phyloP scores from a whole-genome alignment of 768 basidiomycete species.

The Podaxis rugospora region DNA sequence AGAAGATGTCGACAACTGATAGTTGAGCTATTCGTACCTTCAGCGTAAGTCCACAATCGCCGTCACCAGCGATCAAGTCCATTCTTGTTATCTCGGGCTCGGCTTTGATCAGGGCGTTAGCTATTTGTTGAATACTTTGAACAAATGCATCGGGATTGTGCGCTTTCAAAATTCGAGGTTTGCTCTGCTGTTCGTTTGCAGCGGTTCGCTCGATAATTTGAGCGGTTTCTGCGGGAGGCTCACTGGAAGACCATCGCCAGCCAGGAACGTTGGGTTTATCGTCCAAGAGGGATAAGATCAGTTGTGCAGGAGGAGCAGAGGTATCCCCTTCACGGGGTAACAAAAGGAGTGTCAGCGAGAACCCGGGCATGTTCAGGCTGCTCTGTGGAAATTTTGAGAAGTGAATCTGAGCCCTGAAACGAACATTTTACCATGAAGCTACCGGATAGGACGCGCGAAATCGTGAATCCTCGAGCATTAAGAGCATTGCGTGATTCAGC shows the following conservation, averaged over 20 bases:
- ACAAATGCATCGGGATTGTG: conserved; percentile 48
- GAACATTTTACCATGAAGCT: conserved; percentile 71
- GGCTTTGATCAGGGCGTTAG: conserved; percentile 62
- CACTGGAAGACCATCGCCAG: conserved; percentile 74
- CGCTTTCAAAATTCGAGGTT: conserved; percentile 19
- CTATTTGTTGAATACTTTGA: conserved; percentile 51
- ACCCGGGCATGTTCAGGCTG: conserved; percentile 90
- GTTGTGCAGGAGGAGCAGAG: conserved; percentile 30
- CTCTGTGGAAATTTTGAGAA: conserved; percentile 42
- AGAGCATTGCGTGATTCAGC: conserved; percentile 56
- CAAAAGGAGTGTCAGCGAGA: conserved; percentile 78
- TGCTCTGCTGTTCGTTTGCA: conserved; percentile 6
- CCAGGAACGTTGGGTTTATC: conserved; percentile 67
- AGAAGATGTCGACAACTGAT: not conserved
- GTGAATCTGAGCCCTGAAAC: not conserved
- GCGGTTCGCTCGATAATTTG: conserved; percentile 10
- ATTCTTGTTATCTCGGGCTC: conserved; percentile 89
- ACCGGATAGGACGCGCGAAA: conserved; percentile 67
- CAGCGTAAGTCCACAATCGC: conserved; percentile 55
- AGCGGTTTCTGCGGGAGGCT: conserved; percentile 27
- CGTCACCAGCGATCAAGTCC: conserved; percentile 92
- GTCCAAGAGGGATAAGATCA: conserved; percentile 67
- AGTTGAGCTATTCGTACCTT: conserved; percentile 27
- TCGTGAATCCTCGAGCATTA: conserved; percentile 47
- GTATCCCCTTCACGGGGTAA: conserved; percentile 49